Evolutionary conservation across 2,329 filamentous ascomycete species (phyloP).

Genomic region (Neofusicoccum sp.): DNA sequence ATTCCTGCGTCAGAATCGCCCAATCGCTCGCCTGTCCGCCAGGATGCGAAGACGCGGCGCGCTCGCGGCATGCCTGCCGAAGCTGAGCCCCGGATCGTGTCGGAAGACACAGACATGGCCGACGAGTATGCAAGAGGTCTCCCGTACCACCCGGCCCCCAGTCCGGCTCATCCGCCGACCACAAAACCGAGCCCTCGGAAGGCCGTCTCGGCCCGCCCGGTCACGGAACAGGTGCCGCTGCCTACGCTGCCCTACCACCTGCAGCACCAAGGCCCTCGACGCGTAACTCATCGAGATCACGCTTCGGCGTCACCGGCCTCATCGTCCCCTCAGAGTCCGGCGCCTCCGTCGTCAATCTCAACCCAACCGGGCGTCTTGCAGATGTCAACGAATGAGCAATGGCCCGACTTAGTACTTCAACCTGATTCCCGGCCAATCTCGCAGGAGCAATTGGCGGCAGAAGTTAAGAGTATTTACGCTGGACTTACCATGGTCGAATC

Average conservation of each 20-base stretch:
- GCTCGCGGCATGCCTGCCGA: background rate
- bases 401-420: slow-evolving; percentile 50
- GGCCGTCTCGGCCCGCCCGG: too few relatives aligned
- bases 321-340: slow-evolving; percentile 17
- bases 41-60: slow-evolving; percentile 22
- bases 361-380: slow-evolving; percentile 35
- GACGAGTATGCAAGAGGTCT: background rate
- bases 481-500: slow-evolving; percentile 83
- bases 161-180: background rate
- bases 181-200: too few relatives aligned
- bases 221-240: slow-evolving; percentile 1
- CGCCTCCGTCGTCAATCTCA: slow-evolving; percentile 18
- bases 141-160: background rate
- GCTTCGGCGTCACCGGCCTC: background rate
- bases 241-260: slow-evolving; percentile 1
- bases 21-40: slow-evolving; percentile 7
- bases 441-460: slow-evolving; percentile 73
- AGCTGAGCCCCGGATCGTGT: slow-evolving; percentile 1
- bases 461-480: slow-evolving; percentile 81
- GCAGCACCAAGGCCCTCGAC: slow-evolving; percentile 18
- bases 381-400: slow-evolving; percentile 30
- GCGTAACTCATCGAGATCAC: slow-evolving; percentile 13
- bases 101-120: slow-evolving; percentile 5
- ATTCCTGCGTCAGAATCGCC: slow-evolving; percentile 8
- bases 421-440: slow-evolving; percentile 68